Evolutionary conservation across 2,329 filamentous ascomycete genomes (phyloP).

Genomic region (Colletotrichum sp.): DNA sequence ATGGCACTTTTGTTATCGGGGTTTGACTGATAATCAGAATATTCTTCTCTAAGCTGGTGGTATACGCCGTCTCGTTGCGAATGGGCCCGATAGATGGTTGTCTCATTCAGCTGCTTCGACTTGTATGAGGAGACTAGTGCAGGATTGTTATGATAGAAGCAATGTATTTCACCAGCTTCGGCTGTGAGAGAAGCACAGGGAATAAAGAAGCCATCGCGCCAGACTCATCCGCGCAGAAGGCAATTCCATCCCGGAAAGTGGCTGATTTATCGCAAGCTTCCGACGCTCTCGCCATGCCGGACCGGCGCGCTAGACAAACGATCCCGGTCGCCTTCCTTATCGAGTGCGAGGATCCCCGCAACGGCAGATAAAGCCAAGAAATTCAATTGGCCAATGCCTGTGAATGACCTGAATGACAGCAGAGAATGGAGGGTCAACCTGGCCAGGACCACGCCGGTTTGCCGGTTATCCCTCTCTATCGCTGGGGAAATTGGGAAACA

Average conservation of each 20-base stretch:
- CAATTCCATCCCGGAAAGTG: background rate
- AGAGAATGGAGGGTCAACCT: background rate
- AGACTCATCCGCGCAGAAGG: background rate
- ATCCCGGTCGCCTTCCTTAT: constrained; percentile 3
- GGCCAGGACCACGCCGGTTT: background rate
- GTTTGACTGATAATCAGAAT: too few relatives aligned
- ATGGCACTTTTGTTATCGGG: background rate
- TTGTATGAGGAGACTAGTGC: background rate
- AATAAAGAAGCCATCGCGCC: background rate
- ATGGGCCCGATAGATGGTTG: background rate
- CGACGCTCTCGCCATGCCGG: background rate
- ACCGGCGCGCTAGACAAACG: background rate
- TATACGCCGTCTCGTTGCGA: background rate
- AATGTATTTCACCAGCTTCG: too few relatives aligned
- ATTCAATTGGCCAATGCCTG: constrained; percentile 2
- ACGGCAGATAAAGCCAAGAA: constrained; percentile 5
- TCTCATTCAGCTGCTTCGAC: background rate
- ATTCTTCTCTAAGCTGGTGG: too few relatives aligned
- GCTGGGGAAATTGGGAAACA: background rate
- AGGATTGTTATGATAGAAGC: background rate
- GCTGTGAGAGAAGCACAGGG: too few relatives aligned
- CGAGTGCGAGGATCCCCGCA: background rate
- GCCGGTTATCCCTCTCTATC: background rate
- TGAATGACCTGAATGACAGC: background rate
- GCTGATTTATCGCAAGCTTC: background rate